A percentile compares a stretch with the other conserved stretches of the same genome.
Evolutionary conservation across 164 flowering plant genomes (phyloP).

Genomic region (Magnolia kwangsiensis): DNA sequence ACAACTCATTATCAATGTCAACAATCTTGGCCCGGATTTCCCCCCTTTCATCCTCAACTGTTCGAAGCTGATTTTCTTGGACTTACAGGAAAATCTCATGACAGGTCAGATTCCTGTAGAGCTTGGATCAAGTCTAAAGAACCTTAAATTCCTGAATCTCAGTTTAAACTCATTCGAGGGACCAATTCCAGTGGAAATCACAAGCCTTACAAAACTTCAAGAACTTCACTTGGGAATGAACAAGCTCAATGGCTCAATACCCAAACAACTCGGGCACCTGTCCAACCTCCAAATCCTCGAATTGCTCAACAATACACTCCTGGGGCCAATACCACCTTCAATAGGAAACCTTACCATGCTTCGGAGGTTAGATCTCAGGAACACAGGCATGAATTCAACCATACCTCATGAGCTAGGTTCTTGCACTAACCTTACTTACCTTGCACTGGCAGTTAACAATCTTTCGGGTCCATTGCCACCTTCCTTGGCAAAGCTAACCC

Average conservation of each 20-base stretch:
- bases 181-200: constrained; percentile 14
- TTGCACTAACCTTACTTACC: constrained; percentile 26
- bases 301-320: constrained; percentile 13
- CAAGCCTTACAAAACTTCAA: constrained; percentile 14
- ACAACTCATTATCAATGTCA: constrained; percentile 11
- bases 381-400: constrained; percentile 16
- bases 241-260: constrained; percentile 22
- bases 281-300: constrained; percentile 24
- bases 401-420: constrained; percentile 27
- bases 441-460: constrained; percentile 13
- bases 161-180: constrained; percentile 16
- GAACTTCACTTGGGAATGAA: constrained; percentile 17
- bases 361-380: constrained; percentile 13
- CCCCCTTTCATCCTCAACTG: constrained; percentile 25
- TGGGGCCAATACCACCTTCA: constrained; percentile 24
- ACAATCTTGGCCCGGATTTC: constrained; percentile 13
- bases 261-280: constrained; percentile 19
- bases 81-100: constrained; percentile 14
- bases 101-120: constrained; percentile 18
- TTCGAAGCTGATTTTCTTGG: constrained; percentile 18
- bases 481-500: constrained; percentile 14
- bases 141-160: constrained; percentile 20
- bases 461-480: constrained; percentile 25
- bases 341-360: constrained; percentile 26
- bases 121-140: constrained; percentile 5